Percentiles rank a stretch among this genome's conserved stretches.
phyloP scores from a whole-genome alignment of 2,329 filamentous ascomycete species.

The Aspergillus brunneoviolaceus region DNA sequence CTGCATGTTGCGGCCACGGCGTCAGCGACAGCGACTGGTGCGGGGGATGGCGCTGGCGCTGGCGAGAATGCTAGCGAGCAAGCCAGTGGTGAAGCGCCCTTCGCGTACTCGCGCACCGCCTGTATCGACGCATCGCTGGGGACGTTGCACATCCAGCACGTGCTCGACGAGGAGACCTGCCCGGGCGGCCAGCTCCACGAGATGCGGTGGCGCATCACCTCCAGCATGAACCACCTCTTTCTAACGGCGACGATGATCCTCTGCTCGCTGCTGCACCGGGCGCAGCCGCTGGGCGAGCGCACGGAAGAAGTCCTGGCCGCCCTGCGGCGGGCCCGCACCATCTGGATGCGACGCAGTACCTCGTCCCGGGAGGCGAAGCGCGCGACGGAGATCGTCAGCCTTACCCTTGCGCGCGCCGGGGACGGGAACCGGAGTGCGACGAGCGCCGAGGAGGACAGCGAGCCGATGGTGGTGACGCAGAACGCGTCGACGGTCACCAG shows the following conservation, averaged over 20 bases:
- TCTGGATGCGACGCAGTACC: slow-evolving; percentile 21
- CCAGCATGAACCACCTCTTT: slow-evolving; percentile 59
- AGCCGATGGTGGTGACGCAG: too few relatives aligned
- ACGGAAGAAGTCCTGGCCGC: slow-evolving; percentile 17
- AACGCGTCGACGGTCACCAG: too few relatives aligned
- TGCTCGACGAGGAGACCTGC: slow-evolving; percentile 51
- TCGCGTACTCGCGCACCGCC: slow-evolving; percentile 41
- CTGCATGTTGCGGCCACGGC: neutral
- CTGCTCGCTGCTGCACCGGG: slow-evolving; percentile 36
- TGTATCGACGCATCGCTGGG: slow-evolving; percentile 50
- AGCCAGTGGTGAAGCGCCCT: slow-evolving; percentile 11
- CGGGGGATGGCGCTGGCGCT: too few relatives aligned
- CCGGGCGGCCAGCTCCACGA: slow-evolving; percentile 54
- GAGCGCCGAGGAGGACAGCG: too few relatives aligned
- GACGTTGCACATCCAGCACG: slow-evolving; percentile 49
- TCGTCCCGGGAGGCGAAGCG: slow-evolving; percentile 19
- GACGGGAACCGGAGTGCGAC: too few relatives aligned
- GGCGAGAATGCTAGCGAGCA: too few relatives aligned
- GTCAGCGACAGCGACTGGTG: too few relatives aligned
- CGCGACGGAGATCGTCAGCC: slow-evolving; percentile 8
- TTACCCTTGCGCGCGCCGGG: too few relatives aligned
- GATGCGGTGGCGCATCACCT: slow-evolving; percentile 58
- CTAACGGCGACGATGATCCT: slow-evolving; percentile 60
- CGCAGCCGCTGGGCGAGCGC: slow-evolving; percentile 1
- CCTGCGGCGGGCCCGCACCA: slow-evolving; percentile 11